Conservation (phyloP, 495 filamentous ascomycete genomes). For the Cudoniella acicularis region DNA sequence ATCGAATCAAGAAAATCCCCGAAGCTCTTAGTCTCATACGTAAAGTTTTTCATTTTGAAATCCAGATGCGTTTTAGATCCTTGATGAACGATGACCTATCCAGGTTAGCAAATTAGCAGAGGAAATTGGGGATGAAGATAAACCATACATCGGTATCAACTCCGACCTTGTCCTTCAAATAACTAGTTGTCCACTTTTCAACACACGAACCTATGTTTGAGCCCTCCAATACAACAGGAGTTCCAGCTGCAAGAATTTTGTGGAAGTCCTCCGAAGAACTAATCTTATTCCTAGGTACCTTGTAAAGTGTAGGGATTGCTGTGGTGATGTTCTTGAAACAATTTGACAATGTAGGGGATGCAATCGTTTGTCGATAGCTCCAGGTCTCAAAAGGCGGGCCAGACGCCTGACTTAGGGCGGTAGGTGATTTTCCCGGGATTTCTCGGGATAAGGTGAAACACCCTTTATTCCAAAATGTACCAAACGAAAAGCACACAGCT, state of each 20-base stretch:
- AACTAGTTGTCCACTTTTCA: slow-evolving; percentile 62
- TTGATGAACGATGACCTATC: slow-evolving; percentile 69
- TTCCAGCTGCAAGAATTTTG: slow-evolving; percentile 50
- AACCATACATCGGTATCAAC: slow-evolving; percentile 54
- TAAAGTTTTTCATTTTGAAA: slow-evolving; percentile 80
- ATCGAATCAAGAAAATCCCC: slow-evolving; percentile 64
- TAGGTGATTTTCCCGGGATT: not conserved
- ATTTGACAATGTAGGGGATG: not conserved
- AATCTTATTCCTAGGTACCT: slow-evolving; percentile 28
- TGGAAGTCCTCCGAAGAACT: slow-evolving; percentile 53
- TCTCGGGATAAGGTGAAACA: slow-evolving; percentile 31
- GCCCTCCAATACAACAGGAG: slow-evolving; percentile 62
- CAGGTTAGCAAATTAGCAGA: slow-evolving; percentile 18
- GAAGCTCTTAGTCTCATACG: slow-evolving; percentile 66
- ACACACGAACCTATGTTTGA: slow-evolving; percentile 65
- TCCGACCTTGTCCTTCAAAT: slow-evolving; percentile 64
- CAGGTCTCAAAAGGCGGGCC: no score
- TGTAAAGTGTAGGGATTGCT: not conserved
- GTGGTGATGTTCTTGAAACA: not conserved
- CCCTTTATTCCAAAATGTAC: slow-evolving; percentile 67
- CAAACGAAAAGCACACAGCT: slow-evolving; percentile 87
- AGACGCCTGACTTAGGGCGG: no score
- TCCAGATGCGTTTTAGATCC: slow-evolving; percentile 64
- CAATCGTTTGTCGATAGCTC: slow-evolving; percentile 12
- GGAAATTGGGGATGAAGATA: not conserved